phyloP scores from a whole-genome alignment of 129 eudicot genomes.

The Sambucus nigra region DNA sequence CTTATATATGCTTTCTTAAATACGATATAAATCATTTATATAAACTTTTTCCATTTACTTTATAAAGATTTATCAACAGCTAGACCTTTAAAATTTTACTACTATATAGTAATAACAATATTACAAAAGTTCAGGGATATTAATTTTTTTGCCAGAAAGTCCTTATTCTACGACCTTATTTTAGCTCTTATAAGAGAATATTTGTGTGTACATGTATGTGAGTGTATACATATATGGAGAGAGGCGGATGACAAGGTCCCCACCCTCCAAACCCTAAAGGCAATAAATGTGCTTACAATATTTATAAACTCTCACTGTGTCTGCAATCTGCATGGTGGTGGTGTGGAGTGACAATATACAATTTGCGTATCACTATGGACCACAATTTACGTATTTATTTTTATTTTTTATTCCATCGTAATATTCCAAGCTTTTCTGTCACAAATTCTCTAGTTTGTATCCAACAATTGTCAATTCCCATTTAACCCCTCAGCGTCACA shows the following conservation, averaged over 20 bases:
- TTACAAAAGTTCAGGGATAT: no score
- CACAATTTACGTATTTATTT: conserved; percentile 16
- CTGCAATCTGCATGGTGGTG: conserved; percentile 42
- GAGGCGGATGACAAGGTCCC: conserved; percentile 12
- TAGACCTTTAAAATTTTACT: no score
- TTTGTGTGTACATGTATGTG: not conserved
- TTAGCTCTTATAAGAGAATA: no score
- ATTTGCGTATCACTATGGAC: conserved; percentile 34
- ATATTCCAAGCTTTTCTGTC: conserved; percentile 10
- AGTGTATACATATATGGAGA: not conserved
- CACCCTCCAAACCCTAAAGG: conserved; percentile 27
- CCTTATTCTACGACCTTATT: no score
- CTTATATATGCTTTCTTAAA: no score
- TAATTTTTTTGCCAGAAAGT: no score
- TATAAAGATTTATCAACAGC: no score
- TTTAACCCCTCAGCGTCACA: conserved; percentile 1
- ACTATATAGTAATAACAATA: no score
- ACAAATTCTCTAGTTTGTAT: conserved; percentile 16
- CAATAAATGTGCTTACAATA: conserved; percentile 25
- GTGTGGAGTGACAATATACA: conserved; percentile 42
- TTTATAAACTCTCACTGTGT: conserved; percentile 21
- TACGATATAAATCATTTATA: no score
- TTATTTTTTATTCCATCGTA: conserved; percentile 10
- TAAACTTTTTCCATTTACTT: no score
- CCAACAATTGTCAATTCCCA: not conserved